Percentiles rank a stretch among this genome's conserved stretches.
Evolutionary conservation across 371 early-diverging fungal genomes (phyloP).

Genomic region (Fennellomyces sp.): DNA sequence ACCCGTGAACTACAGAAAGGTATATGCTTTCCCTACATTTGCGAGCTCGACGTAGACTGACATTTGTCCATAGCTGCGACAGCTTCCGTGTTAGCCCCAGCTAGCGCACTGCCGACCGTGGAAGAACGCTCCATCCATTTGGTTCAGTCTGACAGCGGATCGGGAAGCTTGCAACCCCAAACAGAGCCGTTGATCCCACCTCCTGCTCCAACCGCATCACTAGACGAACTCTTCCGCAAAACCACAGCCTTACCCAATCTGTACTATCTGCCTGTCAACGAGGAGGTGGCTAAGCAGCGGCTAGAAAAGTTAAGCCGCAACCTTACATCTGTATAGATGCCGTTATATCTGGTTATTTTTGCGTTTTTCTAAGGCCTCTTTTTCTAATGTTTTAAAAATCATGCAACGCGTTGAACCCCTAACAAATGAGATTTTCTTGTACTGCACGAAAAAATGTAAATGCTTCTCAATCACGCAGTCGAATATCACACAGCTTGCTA

Average conservation of each 20-base stretch:
- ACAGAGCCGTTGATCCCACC: background rate
- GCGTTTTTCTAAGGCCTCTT: no score
- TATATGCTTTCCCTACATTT: no score
- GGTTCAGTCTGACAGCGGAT: background rate
- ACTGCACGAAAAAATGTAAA: no score
- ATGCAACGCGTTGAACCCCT: no score
- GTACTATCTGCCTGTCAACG: constrained; percentile 56
- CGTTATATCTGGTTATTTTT: no score
- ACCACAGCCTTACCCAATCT: constrained; percentile 51
- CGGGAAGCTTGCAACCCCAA: background rate
- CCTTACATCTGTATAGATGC: background rate
- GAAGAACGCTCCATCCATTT: background rate
- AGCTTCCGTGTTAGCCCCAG: constrained; percentile 6
- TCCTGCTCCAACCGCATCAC: constrained; percentile 31
- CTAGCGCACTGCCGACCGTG: background rate
- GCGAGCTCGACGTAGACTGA: no score
- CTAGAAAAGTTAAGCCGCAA: constrained; percentile 20
- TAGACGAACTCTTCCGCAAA: constrained; percentile 56
- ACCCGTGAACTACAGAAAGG: constrained; percentile 46
- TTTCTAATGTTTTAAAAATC: no score
- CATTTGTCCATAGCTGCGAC: constrained; percentile 24
- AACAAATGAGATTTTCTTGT: no score
- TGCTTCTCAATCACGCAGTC: background rate
- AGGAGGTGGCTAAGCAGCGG: constrained; percentile 35
- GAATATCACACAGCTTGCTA: background rate